Evolutionary conservation across 495 filamentous ascomycete genomes (phyloP), one percentile per base, ranked within the genome.

Genomic region (Talaromyces adpressus): DNA sequence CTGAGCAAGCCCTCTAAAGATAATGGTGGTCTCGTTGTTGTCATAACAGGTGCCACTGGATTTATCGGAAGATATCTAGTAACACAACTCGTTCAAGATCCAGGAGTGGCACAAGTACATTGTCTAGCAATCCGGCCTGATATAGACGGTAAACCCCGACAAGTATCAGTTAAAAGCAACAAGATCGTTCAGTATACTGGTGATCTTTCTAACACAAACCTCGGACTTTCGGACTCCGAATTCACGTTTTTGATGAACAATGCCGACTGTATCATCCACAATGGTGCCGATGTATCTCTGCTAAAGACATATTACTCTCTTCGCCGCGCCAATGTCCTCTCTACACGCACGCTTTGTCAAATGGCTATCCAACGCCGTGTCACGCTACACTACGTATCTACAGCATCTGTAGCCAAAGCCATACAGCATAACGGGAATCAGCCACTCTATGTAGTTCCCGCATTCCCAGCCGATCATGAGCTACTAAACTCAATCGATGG

Each of bases 381-480:
- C n/a, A 79, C 82, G 0, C 66, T 86, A 30, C 83, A 84, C 65
- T 85, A 73, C 66, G 62, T 85, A 7, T 84, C 82, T 0, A 72
- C 79, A 0, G 56, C 66, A 3, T 18, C 16, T 16, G 52, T 45
- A 47, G 58, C 32, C 9, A 51, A 36, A 11, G 22, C 18, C 7
- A 25, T 32, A 0, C 3, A 32, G 18, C 14, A 20, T 12, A 22
- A 59, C 27, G 32, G 27, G 7, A 3, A 32, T 7, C 12, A 57
- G 25, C 29, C 30, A 8, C 63, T 68, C n/a, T 29, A 57, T 11
- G 27, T 63, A 29, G 45, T 49, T 30, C 34, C 64, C 51, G 63
- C 47, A 6, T 39, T 34, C 4, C 30, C 57, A 9, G 16, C 25
- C n/a, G 25, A 14, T 23, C 41, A 49, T 23, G 32, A 62, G 27